Evolutionary conservation across 116 monocot genomes (phyloP).

Genomic region (Thalassia testudinum): DNA sequence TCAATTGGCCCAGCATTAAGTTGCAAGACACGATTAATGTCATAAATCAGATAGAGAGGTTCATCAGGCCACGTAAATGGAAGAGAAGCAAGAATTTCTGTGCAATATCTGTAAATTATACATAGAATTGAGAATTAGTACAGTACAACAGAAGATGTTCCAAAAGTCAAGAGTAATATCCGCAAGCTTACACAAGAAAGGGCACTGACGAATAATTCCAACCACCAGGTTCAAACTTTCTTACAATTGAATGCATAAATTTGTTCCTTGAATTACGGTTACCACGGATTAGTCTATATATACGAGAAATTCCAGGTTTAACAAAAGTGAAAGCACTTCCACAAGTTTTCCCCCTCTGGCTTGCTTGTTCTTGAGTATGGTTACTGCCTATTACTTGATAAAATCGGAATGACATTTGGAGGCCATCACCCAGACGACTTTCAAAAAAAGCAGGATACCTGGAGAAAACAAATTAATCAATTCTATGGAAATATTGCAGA

Average conservation of each 20-base stretch:
- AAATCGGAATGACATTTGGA: conserved; percentile 84
- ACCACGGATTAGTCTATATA: conserved; percentile 78
- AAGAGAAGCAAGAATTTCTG: conserved; percentile 83
- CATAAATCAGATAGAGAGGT: conserved; percentile 92
- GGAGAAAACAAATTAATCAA: conserved; percentile 7
- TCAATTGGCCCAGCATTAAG: conserved; percentile 73
- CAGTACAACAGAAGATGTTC: neutral
- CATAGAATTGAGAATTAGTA: neutral
- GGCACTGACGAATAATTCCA: conserved; percentile 45
- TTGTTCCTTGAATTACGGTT: conserved; percentile 87
- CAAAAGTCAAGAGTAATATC: neutral
- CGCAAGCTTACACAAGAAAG: conserved; percentile 72
- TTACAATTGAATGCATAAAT: conserved; percentile 88
- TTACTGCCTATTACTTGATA: conserved; percentile 36
- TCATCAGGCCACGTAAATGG: conserved; percentile 84
- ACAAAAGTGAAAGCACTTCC: conserved; percentile 44
- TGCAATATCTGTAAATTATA: conserved; percentile 56
- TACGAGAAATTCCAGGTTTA: conserved; percentile 79
- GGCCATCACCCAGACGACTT: conserved; percentile 92
- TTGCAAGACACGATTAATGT: conserved; percentile 88
- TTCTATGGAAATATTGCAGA: too few species aligned
- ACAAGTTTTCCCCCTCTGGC: conserved; percentile 38
- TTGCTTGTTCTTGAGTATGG: conserved; percentile 13
- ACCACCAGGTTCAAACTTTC: conserved; percentile 81
- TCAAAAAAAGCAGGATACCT: conserved; percentile 98